Percentiles rank a stretch among this genome's conserved stretches.
These are phyloP conservation scores for Nitzschia sp. DNA, from an alignment of 108 stramenopile species.

Conservation along the genomic window DNA sequence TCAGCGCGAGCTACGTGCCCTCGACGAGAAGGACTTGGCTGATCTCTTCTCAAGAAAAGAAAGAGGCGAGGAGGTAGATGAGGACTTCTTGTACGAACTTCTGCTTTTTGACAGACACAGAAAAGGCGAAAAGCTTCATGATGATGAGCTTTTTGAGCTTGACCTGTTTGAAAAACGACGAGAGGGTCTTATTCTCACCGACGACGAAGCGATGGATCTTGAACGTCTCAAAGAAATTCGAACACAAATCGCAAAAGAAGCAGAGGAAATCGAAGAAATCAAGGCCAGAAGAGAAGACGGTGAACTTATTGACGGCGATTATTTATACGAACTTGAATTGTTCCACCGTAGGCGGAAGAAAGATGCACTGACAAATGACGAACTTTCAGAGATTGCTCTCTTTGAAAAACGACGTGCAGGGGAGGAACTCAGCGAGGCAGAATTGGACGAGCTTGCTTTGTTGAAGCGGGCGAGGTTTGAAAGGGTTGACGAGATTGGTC, in stretches of 20 bases:
- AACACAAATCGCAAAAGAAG: not conserved
- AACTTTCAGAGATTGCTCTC: conserved; percentile 11
- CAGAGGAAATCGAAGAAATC: conserved; percentile 1
- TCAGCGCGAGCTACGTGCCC: conserved; percentile 9
- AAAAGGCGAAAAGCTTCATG: not conserved
- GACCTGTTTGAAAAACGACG: conserved; percentile 16
- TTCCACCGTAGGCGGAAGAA: conserved; percentile 18
- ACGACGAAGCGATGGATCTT: conserved; percentile 27
- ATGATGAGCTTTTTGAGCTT: conserved; percentile 27
- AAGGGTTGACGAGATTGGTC: not conserved
- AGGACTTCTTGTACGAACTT: conserved; percentile 16
- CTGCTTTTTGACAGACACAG: conserved; percentile 19
- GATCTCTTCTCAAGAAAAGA: conserved; percentile 6
- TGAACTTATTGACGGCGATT: conserved; percentile 20
- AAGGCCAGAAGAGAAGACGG: conserved; percentile 2
- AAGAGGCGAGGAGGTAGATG: conserved; percentile 13
- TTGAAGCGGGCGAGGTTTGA: not conserved
- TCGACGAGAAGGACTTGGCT: conserved; percentile 8
- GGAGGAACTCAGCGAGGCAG: not conserved
- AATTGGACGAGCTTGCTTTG: not conserved
- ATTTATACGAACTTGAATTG: conserved; percentile 24
- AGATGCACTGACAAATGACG: conserved; percentile 19
- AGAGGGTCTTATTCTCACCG: conserved; percentile 15
- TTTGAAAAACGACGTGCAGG: not conserved
- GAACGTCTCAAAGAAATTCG: conserved; percentile 6